Conservation (phyloP, 208 protist species). For the Kentomonas sorsogonicus region DNA sequence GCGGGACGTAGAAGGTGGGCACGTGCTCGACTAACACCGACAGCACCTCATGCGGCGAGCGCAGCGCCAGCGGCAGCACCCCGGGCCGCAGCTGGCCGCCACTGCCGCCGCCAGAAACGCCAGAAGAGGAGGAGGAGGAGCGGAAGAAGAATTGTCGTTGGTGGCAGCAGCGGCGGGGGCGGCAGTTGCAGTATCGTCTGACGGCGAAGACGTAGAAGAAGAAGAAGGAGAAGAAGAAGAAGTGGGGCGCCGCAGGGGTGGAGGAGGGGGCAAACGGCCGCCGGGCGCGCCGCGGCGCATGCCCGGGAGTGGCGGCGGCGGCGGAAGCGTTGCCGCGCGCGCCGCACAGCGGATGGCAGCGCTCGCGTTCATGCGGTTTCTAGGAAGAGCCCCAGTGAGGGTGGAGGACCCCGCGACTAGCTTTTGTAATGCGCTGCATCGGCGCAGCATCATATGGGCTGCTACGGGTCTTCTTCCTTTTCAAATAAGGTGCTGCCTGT, state of each 20-base stretch:
- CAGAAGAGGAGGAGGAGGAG: not conserved
- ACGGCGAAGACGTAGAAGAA: too few species aligned
- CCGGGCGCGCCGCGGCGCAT: not conserved
- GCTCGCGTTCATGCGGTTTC: too few species aligned
- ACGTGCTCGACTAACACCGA: conserved; percentile 63
- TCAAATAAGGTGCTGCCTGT: too few species aligned
- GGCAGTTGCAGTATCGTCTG: too few species aligned
- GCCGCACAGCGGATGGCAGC: too few species aligned
- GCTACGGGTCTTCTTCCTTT: too few species aligned
- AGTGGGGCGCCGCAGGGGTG: conserved; percentile 13
- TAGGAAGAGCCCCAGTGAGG: too few species aligned
- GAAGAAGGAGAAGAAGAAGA: not conserved
- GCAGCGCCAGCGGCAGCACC: conserved; percentile 24
- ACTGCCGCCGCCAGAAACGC: not conserved
- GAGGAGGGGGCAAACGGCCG: conserved; percentile 17
- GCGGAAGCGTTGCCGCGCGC: conserved; percentile 8
- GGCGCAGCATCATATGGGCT: too few species aligned
- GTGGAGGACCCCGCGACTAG: too few species aligned
- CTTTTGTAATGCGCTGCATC: too few species aligned
- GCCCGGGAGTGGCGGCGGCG: conserved; percentile 6
- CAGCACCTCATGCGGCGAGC: conserved; percentile 70
- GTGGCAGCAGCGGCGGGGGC: not conserved
- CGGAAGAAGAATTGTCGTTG: not conserved
- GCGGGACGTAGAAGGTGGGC: conserved; percentile 74
- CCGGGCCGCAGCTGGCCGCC: too few species aligned